Evolutionary conservation across 371 early-diverging fungal genomes (phyloP).

Genomic region (Mucor sp.): DNA sequence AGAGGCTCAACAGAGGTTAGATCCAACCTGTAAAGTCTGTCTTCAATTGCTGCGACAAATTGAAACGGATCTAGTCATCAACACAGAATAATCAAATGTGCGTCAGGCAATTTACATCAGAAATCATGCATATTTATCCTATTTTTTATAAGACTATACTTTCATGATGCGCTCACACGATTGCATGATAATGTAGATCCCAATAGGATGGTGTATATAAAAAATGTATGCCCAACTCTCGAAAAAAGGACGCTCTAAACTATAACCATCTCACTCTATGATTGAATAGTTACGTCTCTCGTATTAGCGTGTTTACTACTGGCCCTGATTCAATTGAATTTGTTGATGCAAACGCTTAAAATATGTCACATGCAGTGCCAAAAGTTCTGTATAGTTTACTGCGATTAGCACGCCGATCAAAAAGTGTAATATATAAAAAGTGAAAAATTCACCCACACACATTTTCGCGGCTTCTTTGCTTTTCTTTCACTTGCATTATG

Average conservation of each 20-base stretch:
- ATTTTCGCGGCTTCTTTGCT: background rate
- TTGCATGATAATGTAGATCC: too few species aligned
- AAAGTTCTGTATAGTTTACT: background rate
- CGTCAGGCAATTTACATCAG: too few species aligned
- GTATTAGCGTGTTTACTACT: background rate
- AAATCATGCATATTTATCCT: too few species aligned
- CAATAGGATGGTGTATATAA: too few species aligned
- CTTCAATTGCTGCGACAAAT: background rate
- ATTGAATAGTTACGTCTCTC: background rate
- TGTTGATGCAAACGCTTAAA: background rate
- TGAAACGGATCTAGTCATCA: background rate
- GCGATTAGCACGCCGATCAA: background rate
- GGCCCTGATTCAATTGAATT: background rate
- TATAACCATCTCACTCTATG: too few species aligned
- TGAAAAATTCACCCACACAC: background rate
- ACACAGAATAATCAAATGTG: too few species aligned
- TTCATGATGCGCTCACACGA: too few species aligned
- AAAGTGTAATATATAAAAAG: background rate
- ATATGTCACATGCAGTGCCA: background rate
- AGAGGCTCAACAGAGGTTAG: background rate
- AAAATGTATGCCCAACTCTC: too few species aligned
- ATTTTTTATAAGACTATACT: too few species aligned
- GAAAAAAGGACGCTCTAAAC: background rate
- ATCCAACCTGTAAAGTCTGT: background rate
- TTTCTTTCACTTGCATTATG: background rate